Evolutionary conservation across 108 stramenopile species (phyloP), one percentile per base, ranked within the genome.

Genomic region (Nannochloropsis gaditana): DNA sequence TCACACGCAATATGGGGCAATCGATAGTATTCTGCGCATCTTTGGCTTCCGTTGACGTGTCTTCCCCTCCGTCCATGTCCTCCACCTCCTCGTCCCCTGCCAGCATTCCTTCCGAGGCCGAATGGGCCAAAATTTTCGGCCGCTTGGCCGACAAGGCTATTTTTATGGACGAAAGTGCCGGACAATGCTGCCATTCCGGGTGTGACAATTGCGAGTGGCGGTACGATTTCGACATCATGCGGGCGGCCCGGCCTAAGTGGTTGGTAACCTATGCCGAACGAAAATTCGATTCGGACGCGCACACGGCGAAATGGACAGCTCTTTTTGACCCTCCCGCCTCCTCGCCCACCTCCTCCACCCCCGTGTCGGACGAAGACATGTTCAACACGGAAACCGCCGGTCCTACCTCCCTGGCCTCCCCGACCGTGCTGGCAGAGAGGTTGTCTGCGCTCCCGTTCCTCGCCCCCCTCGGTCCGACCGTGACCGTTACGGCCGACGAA

Each of bases 161-260:
- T n/a, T 73, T 73, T n/a, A 73, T 73, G 59, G 59, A 73, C 59
- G 59, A 73, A 73, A 73, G 59, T n/a, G 59, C 59, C 8, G 59
- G 59, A 73, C 59, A 73, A 73, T 73, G 59, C n/a, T 73, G 59
- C 8, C 59, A 73, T n/a, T 73, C 59, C 59, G 59, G 59, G 19
- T 73, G 59, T n/a, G 59, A 73, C 59, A 73, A 73, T n/a, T 73
- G 59, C 59, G 59, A 73, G 8, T 73, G 59, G 59, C 59, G 59
- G 15, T 73, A 73, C 8, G 59, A 73, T 73, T 73, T 73, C n/a
- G 59, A 73, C 59, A 73, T 73, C 59, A 73, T 73, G 59, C 59
- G 59, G 15, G 59, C 59, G 19, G 59, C 59, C 59, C 59, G 59
- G 3, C 59, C 59, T n/a, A 73, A 73, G 8, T 73, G 59, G 59